Evolutionary conservation across 1,139 yeast genomes (phyloP), one percentile per base, ranked within the genome.

Genomic region (Candida glucosophila): DNA sequence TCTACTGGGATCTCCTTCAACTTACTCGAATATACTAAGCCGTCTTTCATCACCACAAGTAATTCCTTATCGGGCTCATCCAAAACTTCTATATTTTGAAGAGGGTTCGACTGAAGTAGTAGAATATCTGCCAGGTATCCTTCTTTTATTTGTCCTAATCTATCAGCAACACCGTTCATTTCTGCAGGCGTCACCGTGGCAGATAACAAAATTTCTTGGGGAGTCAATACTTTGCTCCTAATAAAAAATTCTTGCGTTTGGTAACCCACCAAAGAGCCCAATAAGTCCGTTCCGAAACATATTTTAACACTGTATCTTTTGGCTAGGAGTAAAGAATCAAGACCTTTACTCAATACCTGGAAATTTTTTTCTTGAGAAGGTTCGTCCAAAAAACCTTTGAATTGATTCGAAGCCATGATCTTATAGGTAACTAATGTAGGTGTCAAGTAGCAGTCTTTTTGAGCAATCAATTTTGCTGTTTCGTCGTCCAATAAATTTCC

Each of bases 341-440:
- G 36, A 9, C 49, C 51, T 6, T 34, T 29, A 16, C 35, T 26
- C 19, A 45, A 35, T 6, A 44, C 46, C 15, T 30, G 34, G 4
- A 25, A 12, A 21, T 45, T 45, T 23, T 45, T 45, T 2, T 20
- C 37, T 23, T 32, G 28, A 2, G 40, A 29, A 6, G 30, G 37
- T 6, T 35, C 35, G 7, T 36, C 31, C 14, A 44, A 28, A 28
- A 43, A 45, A 11, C 22, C 20, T 1, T 29, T 21, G 20, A 39
- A 45, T 25, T 44, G 47, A 17, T 44, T 39, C 8, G 46, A 38
- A 8, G 48, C 47, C 42, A 42, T 37, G 6, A 43, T 42, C 22
- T 45, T 45, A 27, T 44, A 44, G 14, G 47, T 33, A 11, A 44
- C 37, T 17, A 45, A 35, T 12, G 49, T 45, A 12, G 49, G 50